Evolutionary conservation across 306 rosid genomes (phyloP).

Genomic region (Coriaria nepalensis): DNA sequence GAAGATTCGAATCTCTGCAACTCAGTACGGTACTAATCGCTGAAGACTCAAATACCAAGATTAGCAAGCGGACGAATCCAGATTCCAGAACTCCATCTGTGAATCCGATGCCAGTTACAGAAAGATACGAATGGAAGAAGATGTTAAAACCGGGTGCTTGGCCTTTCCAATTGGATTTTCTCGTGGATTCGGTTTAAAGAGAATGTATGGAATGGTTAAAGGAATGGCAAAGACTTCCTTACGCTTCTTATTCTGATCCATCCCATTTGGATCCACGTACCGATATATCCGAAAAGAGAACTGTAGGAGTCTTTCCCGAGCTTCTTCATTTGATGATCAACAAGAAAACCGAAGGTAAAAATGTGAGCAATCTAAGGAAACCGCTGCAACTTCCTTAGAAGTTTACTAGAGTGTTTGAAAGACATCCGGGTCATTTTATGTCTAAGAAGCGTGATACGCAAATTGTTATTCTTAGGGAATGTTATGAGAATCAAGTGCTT

Average conservation of each 20-base stretch:
- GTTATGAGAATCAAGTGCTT: slow-evolving; percentile 41
- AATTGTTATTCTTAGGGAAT: slow-evolving; percentile 68
- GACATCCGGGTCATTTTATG: slow-evolving; percentile 85
- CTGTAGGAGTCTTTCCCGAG: slow-evolving; percentile 88
- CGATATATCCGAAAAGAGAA: slow-evolving; percentile 76
- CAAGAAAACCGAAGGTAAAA: slow-evolving; percentile 75
- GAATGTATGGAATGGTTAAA: slow-evolving; percentile 79
- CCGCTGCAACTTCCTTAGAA: slow-evolving; percentile 66
- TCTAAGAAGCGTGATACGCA: slow-evolving; percentile 64
- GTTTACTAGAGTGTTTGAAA: slow-evolving; percentile 84
- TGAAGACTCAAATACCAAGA: too few relatives aligned
- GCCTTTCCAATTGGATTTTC: slow-evolving; percentile 73
- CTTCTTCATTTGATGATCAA: slow-evolving; percentile 71
- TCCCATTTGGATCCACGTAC: slow-evolving; percentile 80
- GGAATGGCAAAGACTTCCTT: slow-evolving; percentile 93
- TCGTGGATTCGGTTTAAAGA: slow-evolving; percentile 76
- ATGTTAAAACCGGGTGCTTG: slow-evolving; percentile 33
- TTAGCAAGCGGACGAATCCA: too few relatives aligned
- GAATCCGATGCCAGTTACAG: too few relatives aligned
- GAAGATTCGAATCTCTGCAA: too few relatives aligned
- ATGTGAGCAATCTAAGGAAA: slow-evolving; percentile 71
- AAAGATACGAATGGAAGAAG: slow-evolving; percentile 30
- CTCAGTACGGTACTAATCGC: too few relatives aligned
- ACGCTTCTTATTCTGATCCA: slow-evolving; percentile 43
- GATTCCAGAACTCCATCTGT: too few relatives aligned